Evolutionary conservation across 441 rosid species (phyloP).

Genomic region (Croton laevigatus): DNA sequence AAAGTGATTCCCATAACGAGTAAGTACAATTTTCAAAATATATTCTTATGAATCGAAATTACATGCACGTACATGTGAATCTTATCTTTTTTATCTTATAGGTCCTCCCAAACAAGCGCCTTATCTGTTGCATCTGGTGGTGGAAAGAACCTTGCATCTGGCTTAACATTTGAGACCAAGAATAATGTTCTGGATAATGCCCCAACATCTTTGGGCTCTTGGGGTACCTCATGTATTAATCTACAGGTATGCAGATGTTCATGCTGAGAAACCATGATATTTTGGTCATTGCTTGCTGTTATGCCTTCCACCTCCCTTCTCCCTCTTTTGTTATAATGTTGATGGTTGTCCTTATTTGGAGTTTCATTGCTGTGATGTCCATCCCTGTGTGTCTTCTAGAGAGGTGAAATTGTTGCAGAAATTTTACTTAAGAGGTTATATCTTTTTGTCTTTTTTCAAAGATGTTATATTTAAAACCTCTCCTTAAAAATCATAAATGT

Average conservation of each 20-base stretch:
- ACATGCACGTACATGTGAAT: slow-evolving; percentile 6
- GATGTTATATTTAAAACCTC: no score
- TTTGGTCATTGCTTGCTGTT: not conserved
- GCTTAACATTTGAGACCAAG: slow-evolving; percentile 51
- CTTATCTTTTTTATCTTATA: slow-evolving; percentile 33
- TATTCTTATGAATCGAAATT: slow-evolving; percentile 13
- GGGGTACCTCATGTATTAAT: slow-evolving; percentile 61
- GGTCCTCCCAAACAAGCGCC: slow-evolving; percentile 54
- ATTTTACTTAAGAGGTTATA: not conserved
- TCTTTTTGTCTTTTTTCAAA: no score
- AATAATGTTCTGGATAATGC: slow-evolving; percentile 57
- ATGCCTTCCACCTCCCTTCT: not conserved
- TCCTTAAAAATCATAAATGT: no score
- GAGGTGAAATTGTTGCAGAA: not conserved
- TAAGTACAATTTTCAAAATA: slow-evolving; percentile 24
- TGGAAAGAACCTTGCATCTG: slow-evolving; percentile 45
- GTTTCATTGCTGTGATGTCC: not conserved
- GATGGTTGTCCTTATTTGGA: no score
- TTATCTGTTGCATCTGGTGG: slow-evolving; percentile 36
- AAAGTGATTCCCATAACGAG: slow-evolving; percentile 55
- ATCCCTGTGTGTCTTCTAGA: not conserved
- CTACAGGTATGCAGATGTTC: slow-evolving; percentile 55
- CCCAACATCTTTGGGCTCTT: slow-evolving; percentile 65
- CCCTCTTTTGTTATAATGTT: no score
- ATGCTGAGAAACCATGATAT: not conserved